Evolutionary conservation across 768 basidiomycete species (phyloP), one percentile per base, ranked within the genome.

Genomic region (Trametopsis cervina): DNA sequence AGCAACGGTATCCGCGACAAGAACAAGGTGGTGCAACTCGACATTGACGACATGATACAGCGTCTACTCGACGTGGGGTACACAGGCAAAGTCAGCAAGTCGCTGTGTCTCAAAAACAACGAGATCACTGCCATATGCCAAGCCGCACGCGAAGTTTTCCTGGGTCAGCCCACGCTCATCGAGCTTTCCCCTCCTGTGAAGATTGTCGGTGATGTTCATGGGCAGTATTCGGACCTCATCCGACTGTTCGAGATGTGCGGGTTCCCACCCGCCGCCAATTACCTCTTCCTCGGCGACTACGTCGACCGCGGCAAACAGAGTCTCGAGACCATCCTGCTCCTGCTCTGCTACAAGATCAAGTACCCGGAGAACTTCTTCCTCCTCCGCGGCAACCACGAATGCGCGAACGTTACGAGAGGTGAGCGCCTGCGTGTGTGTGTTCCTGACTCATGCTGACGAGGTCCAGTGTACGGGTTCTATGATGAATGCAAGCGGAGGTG

Each of bases 361-460:
- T 99, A 94, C 68, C 96, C 96, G 6, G 96, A 99, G 71, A 98
- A 98, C 71, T 98, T 99, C 72, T 98, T 98, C 74, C 76, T 99
- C 33, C 70, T 99, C 45, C 79, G 96, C 60, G 96, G 96, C 37
- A 99, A 99, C 66, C 96, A 99, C 66, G 96, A 99, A 72, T 97
- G 95, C 63, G 96, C 96, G 40, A 98, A 98, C 61, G 96, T 99
- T 46, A 99, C 96, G 46, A 76, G 96, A 83, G 95, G 94, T 93
- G 53, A 54, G 86, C 66, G 41, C 33, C 40, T 24, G 41, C 23
- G 17, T 45, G 39, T 45, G 21, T 48, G 46, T 50, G 22, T 48
- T 41, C 39, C 33, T 38, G 35, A 43, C 29, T 26, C 27, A 24
- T 21, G 24, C 51, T 49, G 33, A 46, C 24, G 37, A 52, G 23